phyloP scores from a whole-genome alignment of 2,329 filamentous ascomycete species.

The Colletotrichum plurivorum region DNA sequence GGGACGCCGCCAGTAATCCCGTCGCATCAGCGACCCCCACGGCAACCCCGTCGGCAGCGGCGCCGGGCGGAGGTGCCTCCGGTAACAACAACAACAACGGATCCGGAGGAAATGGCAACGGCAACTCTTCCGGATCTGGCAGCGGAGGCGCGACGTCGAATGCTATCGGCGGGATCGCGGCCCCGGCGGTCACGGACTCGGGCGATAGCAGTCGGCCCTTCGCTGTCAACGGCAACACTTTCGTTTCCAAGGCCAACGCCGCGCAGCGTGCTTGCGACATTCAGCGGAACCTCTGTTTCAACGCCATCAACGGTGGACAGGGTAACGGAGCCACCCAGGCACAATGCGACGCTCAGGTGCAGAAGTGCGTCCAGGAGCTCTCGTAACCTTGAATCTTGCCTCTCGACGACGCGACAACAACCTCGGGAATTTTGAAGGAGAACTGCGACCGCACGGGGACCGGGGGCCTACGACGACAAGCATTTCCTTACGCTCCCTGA shows the following conservation, averaged over 20 bases:
- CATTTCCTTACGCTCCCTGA: not conserved
- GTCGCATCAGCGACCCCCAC: constrained; percentile 24
- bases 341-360: constrained; percentile 71
- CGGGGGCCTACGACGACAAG: constrained; percentile 5
- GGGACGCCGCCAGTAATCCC: constrained; percentile 36
- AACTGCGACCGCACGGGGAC: constrained; percentile 8
- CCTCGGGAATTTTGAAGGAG: constrained; percentile 9
- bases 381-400: constrained; percentile 42
- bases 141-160: constrained; percentile 47
- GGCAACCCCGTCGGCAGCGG: constrained; percentile 34
- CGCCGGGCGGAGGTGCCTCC: constrained; percentile 21
- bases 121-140: constrained; percentile 37
- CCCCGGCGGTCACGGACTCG: constrained; percentile 64
- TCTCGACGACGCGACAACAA: constrained; percentile 12
- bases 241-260: constrained; percentile 69
- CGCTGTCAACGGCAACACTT: constrained; percentile 69
- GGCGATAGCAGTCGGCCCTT: constrained; percentile 67
- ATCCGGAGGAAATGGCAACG: constrained; percentile 34
- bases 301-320: constrained; percentile 67
- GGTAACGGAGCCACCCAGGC: constrained; percentile 55
- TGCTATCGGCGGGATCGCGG: constrained; percentile 65
- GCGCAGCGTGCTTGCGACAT: constrained; percentile 73
- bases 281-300: constrained; percentile 73
- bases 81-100: constrained; percentile 31
- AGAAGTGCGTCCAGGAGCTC: constrained; percentile 55